Evolutionary conservation across 176 grass and related monocot species (phyloP).

Genomic region (Oryza brachyantha): DNA sequence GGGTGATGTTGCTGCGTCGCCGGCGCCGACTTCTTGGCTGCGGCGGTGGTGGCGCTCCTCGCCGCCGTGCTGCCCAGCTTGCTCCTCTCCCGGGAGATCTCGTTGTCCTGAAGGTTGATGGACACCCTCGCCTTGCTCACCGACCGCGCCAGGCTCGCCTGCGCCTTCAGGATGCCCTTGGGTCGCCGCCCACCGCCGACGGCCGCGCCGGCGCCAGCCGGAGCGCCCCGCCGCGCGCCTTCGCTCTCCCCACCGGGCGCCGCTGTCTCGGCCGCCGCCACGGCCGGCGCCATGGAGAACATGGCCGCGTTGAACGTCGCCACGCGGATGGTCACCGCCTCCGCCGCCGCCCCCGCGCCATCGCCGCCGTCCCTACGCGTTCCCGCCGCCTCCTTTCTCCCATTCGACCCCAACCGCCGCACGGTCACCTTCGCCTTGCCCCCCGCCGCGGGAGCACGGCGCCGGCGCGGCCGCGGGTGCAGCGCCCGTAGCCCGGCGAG

Average conservation of each 20-base stretch:
- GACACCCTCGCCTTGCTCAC: slow-evolving; percentile 80
- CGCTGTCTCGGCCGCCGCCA: neutral
- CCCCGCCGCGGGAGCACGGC: neutral
- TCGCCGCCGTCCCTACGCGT: too few species aligned
- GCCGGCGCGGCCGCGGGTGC: slow-evolving; percentile 47
- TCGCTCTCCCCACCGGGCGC: neutral
- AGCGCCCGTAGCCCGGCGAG: slow-evolving; percentile 34
- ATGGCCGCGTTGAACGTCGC: slow-evolving; percentile 96
- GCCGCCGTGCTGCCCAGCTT: neutral
- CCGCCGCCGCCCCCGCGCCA: neutral
- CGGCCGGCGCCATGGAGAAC: slow-evolving; percentile 93
- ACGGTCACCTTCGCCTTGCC: slow-evolving; percentile 47
- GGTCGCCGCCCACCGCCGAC: slow-evolving; percentile 35
- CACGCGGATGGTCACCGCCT: slow-evolving; percentile 54
- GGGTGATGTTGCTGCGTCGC: slow-evolving; percentile 15
- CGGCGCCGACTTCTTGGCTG: neutral
- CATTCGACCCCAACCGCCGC: slow-evolving; percentile 14
- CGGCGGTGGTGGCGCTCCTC: neutral
- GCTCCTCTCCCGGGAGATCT: slow-evolving; percentile 78
- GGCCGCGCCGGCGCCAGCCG: slow-evolving; percentile 19
- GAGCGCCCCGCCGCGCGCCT: neutral
- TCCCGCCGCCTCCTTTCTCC: neutral
- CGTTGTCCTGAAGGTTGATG: slow-evolving; percentile 94
- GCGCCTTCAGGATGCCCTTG: slow-evolving; percentile 83
- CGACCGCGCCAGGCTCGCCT: slow-evolving; percentile 48